phyloP scores from a whole-genome alignment of 2,329 filamentous ascomycete genomes.

The Fusarium sp. region DNA sequence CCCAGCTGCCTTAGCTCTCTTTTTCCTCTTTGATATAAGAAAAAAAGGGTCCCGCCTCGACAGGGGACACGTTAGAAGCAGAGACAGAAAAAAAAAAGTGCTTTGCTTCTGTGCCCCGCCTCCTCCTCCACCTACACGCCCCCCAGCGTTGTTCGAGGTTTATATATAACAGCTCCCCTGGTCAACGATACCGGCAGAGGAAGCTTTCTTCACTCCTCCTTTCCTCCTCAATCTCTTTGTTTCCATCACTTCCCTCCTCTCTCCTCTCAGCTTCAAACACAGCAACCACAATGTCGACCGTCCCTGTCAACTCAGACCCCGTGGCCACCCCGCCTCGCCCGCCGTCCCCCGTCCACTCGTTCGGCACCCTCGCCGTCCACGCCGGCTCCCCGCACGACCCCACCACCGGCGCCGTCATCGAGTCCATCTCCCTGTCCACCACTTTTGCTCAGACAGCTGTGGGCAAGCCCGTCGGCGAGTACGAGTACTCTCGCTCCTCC shows the following conservation, averaged over 20 bases:
- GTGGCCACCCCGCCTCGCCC: slow-evolving; percentile 83
- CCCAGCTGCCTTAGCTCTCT: slow-evolving; percentile 32
- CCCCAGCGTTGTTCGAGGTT: slow-evolving; percentile 23
- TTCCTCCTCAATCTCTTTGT: neutral
- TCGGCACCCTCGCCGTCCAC: slow-evolving; percentile 96
- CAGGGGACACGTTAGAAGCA: neutral
- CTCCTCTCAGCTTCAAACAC: neutral
- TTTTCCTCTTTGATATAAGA: slow-evolving; percentile 30
- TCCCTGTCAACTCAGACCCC: slow-evolving; percentile 59
- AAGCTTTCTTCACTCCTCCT: slow-evolving; percentile 6
- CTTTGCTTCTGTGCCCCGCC: slow-evolving; percentile 33
- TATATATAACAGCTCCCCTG: slow-evolving; percentile 29
- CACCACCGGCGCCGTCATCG: slow-evolving; percentile 93
- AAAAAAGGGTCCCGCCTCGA: slow-evolving; percentile 34
- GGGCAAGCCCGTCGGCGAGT: slow-evolving; percentile 87
- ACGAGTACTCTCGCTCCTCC: slow-evolving; percentile 93
- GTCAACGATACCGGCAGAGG: slow-evolving; percentile 18
- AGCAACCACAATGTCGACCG: slow-evolving; percentile 36
- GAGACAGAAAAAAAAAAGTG: slow-evolving; percentile 21
- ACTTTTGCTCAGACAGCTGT: slow-evolving; percentile 95
- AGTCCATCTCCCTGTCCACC: slow-evolving; percentile 94
- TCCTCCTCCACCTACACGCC: slow-evolving; percentile 30
- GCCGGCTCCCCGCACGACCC: slow-evolving; percentile 93
- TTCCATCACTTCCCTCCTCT: neutral
- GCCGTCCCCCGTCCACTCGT: slow-evolving; percentile 81